A percentile compares a stretch with the other conserved stretches of the same genome.
Conservation (phyloP, 75 land plant genomes). For the Isoetes taiwanensis region DNA sequence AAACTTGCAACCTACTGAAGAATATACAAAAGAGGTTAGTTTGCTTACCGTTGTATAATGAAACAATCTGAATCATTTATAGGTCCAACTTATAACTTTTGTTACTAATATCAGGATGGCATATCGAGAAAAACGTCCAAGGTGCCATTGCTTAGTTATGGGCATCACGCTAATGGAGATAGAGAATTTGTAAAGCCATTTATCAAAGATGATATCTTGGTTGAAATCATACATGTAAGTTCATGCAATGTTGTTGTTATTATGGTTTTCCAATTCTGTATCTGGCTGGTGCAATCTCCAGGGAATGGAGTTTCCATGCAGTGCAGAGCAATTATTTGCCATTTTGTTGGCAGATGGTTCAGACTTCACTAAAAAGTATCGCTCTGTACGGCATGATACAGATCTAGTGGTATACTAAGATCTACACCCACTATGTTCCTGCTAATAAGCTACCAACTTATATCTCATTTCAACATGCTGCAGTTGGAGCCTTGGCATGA, state of each 20-base stretch:
- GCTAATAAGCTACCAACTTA: not conserved
- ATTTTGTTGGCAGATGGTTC: constrained; percentile 54
- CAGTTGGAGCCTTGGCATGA: constrained; percentile 86
- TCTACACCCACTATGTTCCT: not conserved
- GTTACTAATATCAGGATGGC: no score
- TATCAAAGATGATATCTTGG: constrained; percentile 74
- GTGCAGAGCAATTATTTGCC: constrained; percentile 64
- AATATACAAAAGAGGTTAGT: no score
- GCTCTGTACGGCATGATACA: constrained; percentile 49
- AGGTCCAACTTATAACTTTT: no score
- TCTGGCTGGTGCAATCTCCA: no score
- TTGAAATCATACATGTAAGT: constrained; percentile 48
- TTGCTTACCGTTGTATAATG: no score
- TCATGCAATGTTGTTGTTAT: not conserved
- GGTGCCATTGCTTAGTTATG: no score
- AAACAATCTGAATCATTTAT: no score
- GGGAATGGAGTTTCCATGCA: constrained; percentile 46
- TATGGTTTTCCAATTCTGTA: not conserved
- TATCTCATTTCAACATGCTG: not conserved
- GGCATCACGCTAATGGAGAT: no score
- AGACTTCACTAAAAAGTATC: constrained; percentile 44
- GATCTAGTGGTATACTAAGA: constrained; percentile 63
- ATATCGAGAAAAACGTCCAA: no score
- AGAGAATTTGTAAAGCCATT: no score
- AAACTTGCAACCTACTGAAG: no score